Evolutionary conservation across 495 filamentous ascomycete genomes (phyloP).

Genomic region (Peziza echinospora): DNA sequence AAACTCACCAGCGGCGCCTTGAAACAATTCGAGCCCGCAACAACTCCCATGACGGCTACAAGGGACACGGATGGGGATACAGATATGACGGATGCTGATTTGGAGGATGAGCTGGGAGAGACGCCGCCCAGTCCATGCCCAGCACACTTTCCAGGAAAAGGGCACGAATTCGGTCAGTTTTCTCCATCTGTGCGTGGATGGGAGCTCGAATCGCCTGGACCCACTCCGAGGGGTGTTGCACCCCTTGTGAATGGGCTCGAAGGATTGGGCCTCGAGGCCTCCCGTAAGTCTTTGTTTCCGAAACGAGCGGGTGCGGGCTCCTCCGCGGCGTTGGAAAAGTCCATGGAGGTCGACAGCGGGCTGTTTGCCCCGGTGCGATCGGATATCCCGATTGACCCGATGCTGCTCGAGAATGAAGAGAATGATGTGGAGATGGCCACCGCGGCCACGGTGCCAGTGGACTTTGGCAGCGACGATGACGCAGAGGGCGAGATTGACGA

Average conservation of each 20-base stretch:
- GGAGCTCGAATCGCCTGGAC: too few species aligned
- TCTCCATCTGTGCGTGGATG: too few species aligned
- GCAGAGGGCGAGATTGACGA: too few species aligned
- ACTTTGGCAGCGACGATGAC: too few species aligned
- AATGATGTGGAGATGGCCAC: neutral
- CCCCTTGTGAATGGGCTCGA: neutral
- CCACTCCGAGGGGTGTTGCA: too few species aligned
- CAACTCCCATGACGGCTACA: too few species aligned
- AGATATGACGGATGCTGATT: neutral
- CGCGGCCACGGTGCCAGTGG: neutral
- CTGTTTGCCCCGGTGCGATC: too few species aligned
- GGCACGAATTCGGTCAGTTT: too few species aligned
- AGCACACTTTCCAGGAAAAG: too few species aligned
- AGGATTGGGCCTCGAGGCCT: neutral
- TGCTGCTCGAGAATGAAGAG: slow-evolving; percentile 4
- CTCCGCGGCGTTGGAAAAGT: neutral
- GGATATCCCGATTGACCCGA: slow-evolving; percentile 14
- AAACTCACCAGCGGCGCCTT: too few species aligned
- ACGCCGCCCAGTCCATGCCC: neutral
- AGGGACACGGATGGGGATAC: neutral
- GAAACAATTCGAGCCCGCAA: too few species aligned
- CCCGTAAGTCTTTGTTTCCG: neutral
- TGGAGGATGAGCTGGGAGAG: neutral
- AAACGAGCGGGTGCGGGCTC: neutral
- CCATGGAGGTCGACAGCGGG: too few species aligned